These are phyloP conservation scores for Corylus avellana DNA, from an alignment of 306 rosid genomes.

Conservation along the genomic window DNA sequence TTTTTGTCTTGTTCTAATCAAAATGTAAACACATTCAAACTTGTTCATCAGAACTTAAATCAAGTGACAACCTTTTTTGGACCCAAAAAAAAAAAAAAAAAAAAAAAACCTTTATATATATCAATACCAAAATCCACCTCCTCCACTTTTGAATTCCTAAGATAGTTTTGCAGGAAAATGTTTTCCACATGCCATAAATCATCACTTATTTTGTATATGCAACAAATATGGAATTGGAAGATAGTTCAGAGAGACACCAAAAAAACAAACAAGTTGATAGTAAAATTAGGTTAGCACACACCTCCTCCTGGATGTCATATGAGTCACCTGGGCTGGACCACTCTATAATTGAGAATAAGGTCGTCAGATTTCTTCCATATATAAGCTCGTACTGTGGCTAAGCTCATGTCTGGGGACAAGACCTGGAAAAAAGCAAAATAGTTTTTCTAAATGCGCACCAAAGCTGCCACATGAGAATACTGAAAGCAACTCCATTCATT, in stretches of 20 bases:
- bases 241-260: neutral
- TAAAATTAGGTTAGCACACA: constrained; percentile 8
- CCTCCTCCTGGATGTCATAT: constrained; percentile 37
- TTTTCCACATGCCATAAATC: neutral
- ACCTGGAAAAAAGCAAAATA: constrained; percentile 54
- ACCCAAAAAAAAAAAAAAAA: no score
- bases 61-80: neutral
- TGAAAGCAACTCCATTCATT: neutral
- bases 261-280: neutral
- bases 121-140: neutral
- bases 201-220: neutral
- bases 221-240: neutral
- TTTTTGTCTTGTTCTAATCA: neutral
- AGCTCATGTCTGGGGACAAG: constrained; percentile 84
- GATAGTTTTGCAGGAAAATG: no score
- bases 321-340: constrained; percentile 80
- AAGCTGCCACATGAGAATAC: neutral
- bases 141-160: neutral
- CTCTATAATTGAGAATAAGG: constrained; percentile 81
- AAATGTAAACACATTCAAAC: neutral
- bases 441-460: constrained; percentile 20
- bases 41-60: neutral
- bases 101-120: neutral
- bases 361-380: constrained; percentile 97
- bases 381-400: constrained; percentile 93